Conservation (phyloP, 139 green algal genomes). For the Chlamydomonas sp. region DNA sequence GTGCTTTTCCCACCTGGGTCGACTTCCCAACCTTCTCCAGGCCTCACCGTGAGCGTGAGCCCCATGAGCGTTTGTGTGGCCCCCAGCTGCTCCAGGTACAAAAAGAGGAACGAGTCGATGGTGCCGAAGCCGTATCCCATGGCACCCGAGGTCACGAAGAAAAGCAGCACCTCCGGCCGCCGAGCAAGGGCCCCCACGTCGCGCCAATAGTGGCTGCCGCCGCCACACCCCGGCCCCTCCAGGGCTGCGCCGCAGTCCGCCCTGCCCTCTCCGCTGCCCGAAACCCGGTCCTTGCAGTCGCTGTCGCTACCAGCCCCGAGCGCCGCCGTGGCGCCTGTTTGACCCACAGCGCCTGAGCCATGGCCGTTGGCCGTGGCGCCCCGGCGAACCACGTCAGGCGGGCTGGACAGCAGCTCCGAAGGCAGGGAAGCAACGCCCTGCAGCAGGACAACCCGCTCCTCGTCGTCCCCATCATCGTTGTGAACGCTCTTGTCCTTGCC, state of each 20-base stretch:
- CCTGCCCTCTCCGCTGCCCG: neutral
- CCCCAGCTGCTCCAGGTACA: constrained; percentile 58
- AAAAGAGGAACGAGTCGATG: constrained; percentile 64
- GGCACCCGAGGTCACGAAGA: neutral
- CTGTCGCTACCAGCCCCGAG: too few relatives aligned
- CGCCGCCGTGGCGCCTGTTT: too few relatives aligned
- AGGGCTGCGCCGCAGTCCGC: neutral
- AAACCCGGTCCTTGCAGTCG: too few relatives aligned
- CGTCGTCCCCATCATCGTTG: too few relatives aligned
- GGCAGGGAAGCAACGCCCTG: too few relatives aligned
- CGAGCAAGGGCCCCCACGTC: neutral
- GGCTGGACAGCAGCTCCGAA: too few relatives aligned
- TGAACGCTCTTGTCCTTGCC: neutral
- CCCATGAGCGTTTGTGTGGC: constrained; percentile 57
- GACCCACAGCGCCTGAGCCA: too few relatives aligned
- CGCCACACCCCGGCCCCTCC: neutral
- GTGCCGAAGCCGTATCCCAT: constrained; percentile 42
- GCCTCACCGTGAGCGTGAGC: constrained; percentile 50
- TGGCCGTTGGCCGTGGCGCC: too few relatives aligned
- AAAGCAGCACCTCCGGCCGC: constrained; percentile 23
- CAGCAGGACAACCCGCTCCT: too few relatives aligned
- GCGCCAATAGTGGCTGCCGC: neutral
- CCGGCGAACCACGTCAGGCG: too few relatives aligned
- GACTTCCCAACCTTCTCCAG: neutral
- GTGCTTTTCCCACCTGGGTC: neutral